A percentile compares a stretch with the other conserved stretches of the same genome.
Conservation (phyloP, 148 eudicot species). For the Dysphania ambrosioides region DNA sequence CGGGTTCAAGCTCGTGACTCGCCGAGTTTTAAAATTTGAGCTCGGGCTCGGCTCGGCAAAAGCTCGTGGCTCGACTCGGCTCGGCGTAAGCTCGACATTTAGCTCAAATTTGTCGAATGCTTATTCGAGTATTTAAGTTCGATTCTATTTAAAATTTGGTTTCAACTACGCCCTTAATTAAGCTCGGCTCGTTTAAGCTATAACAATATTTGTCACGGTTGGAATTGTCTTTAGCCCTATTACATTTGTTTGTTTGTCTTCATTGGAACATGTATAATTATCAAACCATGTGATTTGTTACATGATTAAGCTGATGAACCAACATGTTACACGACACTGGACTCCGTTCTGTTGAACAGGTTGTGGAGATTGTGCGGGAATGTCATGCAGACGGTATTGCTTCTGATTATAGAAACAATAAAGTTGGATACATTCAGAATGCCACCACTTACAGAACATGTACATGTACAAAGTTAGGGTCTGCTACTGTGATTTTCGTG, state of each 20-base stretch:
- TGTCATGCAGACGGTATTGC: conserved; percentile 68
- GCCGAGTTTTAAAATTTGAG: no score
- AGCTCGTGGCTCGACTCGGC: no score
- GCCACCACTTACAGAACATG: conserved; percentile 63
- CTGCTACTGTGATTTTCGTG: background rate
- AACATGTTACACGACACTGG: conserved; percentile 2
- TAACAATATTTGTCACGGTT: conserved; percentile 47
- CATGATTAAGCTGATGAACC: conserved; percentile 11
- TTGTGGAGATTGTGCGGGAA: conserved; percentile 65
- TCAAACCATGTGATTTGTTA: conserved; percentile 10
- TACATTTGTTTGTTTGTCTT: conserved; percentile 60
- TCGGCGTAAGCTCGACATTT: no score
- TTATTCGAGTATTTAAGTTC: no score
- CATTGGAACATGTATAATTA: conserved; percentile 55
- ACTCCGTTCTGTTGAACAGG: conserved; percentile 41
- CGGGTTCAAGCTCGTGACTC: no score
- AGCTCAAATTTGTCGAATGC: no score
- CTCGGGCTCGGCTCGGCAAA: no score
- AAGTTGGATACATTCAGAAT: conserved; percentile 48
- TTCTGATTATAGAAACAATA: conserved; percentile 20
- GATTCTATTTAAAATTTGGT: no score
- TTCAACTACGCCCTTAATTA: no score
- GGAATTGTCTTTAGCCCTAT: conserved; percentile 69
- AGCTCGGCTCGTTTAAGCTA: conserved; percentile 59
- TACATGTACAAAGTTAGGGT: background rate